Base-by-base conservation (phyloP, 345 rosid genomes). In the Jatropha curcas region DNA sequence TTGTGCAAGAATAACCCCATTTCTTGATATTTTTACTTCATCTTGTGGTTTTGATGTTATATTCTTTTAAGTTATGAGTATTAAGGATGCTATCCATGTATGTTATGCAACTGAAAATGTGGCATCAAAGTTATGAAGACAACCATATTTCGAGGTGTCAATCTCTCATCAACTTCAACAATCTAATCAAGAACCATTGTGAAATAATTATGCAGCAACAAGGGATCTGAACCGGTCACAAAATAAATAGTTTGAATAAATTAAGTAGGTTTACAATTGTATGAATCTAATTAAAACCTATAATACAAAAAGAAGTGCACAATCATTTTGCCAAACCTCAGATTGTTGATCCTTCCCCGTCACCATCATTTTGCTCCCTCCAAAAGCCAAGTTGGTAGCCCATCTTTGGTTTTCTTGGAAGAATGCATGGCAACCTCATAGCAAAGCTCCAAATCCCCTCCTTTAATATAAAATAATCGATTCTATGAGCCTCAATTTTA, bases 311-410 rank as follows among this genome's bases (percentile, higher is more conserved):
- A n/a, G n/a, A n/a, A n/a, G n/a, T 2, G n/a, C n/a, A n/a, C n/a
- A n/a, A n/a, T n/a, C 96, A 95, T 88, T 84, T 87, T 88, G 87
- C 96, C 99, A 77, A 95, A 91, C 86, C 96, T 67, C 84, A 93
- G 74, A 81, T 70, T n/a, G n/a, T n/a, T n/a, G n/a, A 57, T 84
- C 93, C 46, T 75, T 85, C 28, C 62, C 67, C 76, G 90, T 84
- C 51, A 92, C 94, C 16, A 87, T 79, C 68, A 74, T 70, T 72
- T 92, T 94, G 88, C 83, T 89, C 88, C 91, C n/a, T n/a, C n/a
- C n/a, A n/a, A n/a, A n/a, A n/a, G n/a, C n/a, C n/a, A n/a, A n/a
- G n/a, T 88, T 60, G 89, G 88, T 33, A 88, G 85, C 34, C 79
- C 84, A 46, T 85, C 89, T 45, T 80, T 77, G 2, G 80, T 74